These are phyloP conservation scores for Angophora floribunda DNA, from an alignment of 345 rosid species.

Conservation along the genomic window DNA sequence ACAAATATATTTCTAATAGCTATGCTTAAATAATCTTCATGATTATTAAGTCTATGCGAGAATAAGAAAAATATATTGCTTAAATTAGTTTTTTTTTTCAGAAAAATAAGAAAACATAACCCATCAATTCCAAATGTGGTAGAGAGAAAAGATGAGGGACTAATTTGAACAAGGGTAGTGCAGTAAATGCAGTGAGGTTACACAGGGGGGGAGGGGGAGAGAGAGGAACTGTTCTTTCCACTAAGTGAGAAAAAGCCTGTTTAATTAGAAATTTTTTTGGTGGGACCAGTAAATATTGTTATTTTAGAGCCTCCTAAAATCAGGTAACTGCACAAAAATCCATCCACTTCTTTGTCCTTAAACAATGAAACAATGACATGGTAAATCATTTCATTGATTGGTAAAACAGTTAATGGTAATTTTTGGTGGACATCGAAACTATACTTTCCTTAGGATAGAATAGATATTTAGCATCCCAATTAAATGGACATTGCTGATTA, in stretches of 20 bases:
- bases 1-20: neutral
- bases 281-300: neutral
- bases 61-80: neutral
- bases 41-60: neutral
- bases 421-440: neutral
- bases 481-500: neutral
- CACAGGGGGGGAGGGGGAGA: neutral
- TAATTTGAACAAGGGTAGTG: neutral
- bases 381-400: neutral
- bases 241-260: neutral
- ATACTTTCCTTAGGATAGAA: neutral
- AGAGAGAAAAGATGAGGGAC: neutral
- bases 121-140: neutral
- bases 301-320: neutral
- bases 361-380: neutral
- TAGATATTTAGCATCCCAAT: neutral
- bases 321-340: neutral
- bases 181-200: neutral
- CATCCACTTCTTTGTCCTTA: neutral
- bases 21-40: neutral
- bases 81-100: neutral
- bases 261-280: neutral
- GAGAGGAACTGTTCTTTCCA: neutral
- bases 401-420: neutral
- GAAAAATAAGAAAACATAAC: neutral